Base-by-base conservation (phyloP, 495 filamentous ascomycete species). In the Trichocladium antarcticum region DNA sequence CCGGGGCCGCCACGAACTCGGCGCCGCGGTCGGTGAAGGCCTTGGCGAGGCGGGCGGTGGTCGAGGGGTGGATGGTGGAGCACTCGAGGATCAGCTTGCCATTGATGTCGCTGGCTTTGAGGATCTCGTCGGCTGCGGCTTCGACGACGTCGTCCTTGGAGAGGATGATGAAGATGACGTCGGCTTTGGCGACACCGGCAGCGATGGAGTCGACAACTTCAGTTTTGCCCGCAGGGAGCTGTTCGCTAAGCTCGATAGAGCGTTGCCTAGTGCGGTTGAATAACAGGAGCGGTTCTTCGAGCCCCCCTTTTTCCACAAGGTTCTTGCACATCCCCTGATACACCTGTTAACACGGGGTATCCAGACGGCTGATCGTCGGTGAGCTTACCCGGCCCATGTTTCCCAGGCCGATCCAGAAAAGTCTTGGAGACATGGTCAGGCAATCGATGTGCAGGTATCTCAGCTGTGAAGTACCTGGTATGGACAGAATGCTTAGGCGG, bases 1-100 rank as follows among this genome's bases (percentile, higher is more conserved):
- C 74, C 6, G 88, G 87, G 49, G 80, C 85, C 7, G 84, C 81
- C 22, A 93, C 77, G 65, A 93, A 92, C 34, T 80, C 67, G 19
- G 76, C 87, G 7, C 82, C 83, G 19, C 73, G 73, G 1, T 61
- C 72, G 2, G 63, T 54, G 45, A 85, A 70, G 4, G 63, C 66
- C 47, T 76, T 67, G 37, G 81, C 78, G 5, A 85, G 56, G 38
- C 65, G 67, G 36, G 83, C 74, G 3, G 87, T 85, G 20, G 85
- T 92, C 36, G 89, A 82, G 0, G 89, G 88, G 64, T 89, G 82
- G 31, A 96, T 80, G 37, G 89, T 96, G 1, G 85, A 90, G 72
- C 83, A 89, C 56, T 95, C 88, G 32, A 95, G 70, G 49, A 95
- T 78, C 15, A 87, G 68, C 64, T 88, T 89, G 31, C 79, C 81